Evolutionary conservation across 176 grass and related monocot species (phyloP), one percentile per base, ranked within the genome.

Genomic region (Oryza rufipogon): DNA sequence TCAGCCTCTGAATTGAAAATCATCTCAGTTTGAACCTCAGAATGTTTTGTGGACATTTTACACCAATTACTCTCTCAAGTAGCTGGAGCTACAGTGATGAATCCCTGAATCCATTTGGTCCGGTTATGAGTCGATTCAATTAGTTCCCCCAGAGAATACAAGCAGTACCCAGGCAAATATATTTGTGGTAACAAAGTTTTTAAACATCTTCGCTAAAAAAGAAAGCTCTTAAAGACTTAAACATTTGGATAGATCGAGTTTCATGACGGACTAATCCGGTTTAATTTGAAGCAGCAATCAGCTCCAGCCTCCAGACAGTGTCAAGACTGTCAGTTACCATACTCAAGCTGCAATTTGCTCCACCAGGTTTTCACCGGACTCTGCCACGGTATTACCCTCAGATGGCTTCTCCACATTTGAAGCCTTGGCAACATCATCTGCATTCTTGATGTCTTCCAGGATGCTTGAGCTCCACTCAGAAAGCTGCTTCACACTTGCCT

Each of bases 391-490:
- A 47, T 4, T 67, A 7, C 74, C 68, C 47, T 86, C 71, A 9
- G 38, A 64, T 44, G 70, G 19, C 17, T 66, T 87, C 9, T 70
- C 74, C 13, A 64, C 64, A 70, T 79, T 66, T 7, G 71, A 68
- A 58, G 61, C 20, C 25, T 68, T 26, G 15, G 36, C 20, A 39
- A 7, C 19, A 41, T 41, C 39, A 17, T 74, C 49, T 45, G 17
- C 33, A 12, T 5, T 78, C 63, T 70, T 86, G 47, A 78, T 26
- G 7, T 49, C 60, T 44, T 92, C 76, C 60, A 95, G 63, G 81
- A 93, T 77, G 80, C 51, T 74, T 51, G 88, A 88, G 54, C 76
- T 92, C 93, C 93, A 95, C 42, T 87, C 86, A n/a, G 71, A 77
- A 81, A 95, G 86, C 42, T 86, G 76, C 71, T 92, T 87, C 86